These are phyloP conservation scores for Samsoniella hepiali DNA, from an alignment of 2,329 filamentous ascomycete species.

Conservation along the genomic window DNA sequence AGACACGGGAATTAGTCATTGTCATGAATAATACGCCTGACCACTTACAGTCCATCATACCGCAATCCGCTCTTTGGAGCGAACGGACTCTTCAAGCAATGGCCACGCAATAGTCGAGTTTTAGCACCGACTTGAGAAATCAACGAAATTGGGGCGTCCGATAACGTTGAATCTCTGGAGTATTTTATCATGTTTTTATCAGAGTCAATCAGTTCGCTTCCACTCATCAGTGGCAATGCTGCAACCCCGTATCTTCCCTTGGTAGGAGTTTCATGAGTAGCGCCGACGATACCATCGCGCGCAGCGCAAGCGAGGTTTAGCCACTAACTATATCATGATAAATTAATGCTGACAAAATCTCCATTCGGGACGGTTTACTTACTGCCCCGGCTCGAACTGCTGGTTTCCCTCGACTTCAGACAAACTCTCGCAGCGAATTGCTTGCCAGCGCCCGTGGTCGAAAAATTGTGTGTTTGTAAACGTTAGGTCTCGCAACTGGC, in stretches of 20 bases:
- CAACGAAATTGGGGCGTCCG: slow-evolving; percentile 47
- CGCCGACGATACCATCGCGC: slow-evolving; percentile 52
- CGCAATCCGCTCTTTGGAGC: slow-evolving; percentile 52
- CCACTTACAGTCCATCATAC: slow-evolving; percentile 55
- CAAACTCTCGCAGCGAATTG: slow-evolving; percentile 32
- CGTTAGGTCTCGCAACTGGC: slow-evolving; percentile 40
- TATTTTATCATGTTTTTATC: slow-evolving; percentile 39
- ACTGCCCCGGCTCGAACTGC: slow-evolving; percentile 49
- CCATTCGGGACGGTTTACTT: slow-evolving; percentile 25
- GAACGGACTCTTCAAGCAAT: slow-evolving; percentile 47
- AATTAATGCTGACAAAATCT: background rate
- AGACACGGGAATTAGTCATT: background rate
- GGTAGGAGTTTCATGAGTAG: slow-evolving; percentile 42
- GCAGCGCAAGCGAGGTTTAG: slow-evolving; percentile 53
- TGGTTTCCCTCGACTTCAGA: slow-evolving; percentile 41
- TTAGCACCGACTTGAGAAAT: slow-evolving; percentile 47
- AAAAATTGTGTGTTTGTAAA: slow-evolving; percentile 35
- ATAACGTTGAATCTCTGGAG: slow-evolving; percentile 40
- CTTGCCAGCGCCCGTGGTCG: slow-evolving; percentile 36
- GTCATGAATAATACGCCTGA: background rate
- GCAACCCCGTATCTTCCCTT: slow-evolving; percentile 44
- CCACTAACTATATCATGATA: slow-evolving; percentile 48
- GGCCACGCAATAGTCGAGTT: slow-evolving; percentile 52
- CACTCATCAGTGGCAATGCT: slow-evolving; percentile 50
- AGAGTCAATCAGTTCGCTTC: slow-evolving; percentile 44